Evolutionary conservation across 345 rosid genomes (phyloP), one percentile per base, ranked within the genome.

Genomic region (Eucalyptus leucophloia): DNA sequence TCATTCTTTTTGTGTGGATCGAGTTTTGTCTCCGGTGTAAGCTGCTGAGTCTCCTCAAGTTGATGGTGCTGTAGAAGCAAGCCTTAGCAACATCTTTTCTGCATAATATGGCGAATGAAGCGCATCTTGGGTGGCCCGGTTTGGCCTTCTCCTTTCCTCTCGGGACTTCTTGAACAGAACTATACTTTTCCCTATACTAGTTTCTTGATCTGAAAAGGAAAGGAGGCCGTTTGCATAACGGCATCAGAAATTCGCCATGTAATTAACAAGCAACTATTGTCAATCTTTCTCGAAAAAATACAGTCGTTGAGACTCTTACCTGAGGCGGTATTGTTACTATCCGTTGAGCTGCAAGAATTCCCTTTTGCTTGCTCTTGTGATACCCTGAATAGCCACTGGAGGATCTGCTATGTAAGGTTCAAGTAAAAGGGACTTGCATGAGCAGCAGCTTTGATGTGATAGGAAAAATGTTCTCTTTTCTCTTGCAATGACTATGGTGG

Each of bases 81-180:
- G 96, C 95, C 86, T 92, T 86, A 24, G 94, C 95, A 62, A 94
- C 93, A 89, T 95, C 96, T 91, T 89, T 92, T 93, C 94, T 91
- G 90, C 98, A 94, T 77, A 93, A 89, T 91, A 92, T 54, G 85
- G 91, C 44, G 80, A 94, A 92, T 62, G 87, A 87, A 87, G 86
- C 89, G 62, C 88, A 90, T 26, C 87, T 87, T 87, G 88, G 88
- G 23, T 45, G 50, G 60, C 92, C 89, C 88, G 34, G 40, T 51
- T 88, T 34, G 26, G 21, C 90, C 69, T 91, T 86, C 62, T 87
- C 88, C 42, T 93, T 49, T 89, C 93, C 90, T 90, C 62, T 87
- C 89, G 69, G 56, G 86, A 47, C 87, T 90, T n/a, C 88, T 87
- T 86, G 7, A 89, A 51, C 87, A 49, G 67, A 40, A 90, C 51